Percentiles rank a stretch among this genome's conserved stretches.
phyloP scores from a whole-genome alignment of 768 basidiomycete genomes.

The Leccinum boreale region DNA sequence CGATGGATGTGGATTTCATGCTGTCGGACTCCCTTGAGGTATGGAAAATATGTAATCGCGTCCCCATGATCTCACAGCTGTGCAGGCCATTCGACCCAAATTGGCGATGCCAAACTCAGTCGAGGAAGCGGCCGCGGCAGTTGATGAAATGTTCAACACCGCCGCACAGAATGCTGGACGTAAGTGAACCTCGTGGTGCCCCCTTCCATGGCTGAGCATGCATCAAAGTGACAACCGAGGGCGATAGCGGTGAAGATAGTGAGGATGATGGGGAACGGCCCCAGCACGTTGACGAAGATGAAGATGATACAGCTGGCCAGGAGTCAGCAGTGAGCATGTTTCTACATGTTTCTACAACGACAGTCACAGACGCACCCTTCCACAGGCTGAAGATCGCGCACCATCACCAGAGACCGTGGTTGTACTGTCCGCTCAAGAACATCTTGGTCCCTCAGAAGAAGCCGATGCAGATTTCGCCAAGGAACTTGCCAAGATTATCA shows the following conservation, averaged over 20 bases:
- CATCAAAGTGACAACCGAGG: conserved; percentile 33
- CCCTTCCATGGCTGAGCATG: conserved; percentile 14
- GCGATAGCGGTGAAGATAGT: conserved; percentile 50
- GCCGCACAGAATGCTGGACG: conserved; percentile 59
- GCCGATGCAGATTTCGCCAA: conserved; percentile 93
- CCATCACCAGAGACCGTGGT: conserved; percentile 83
- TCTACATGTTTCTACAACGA: not conserved
- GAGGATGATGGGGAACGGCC: conserved; percentile 42
- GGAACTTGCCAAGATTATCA: conserved; percentile 93
- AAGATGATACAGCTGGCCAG: conserved; percentile 46
- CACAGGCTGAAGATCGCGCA: conserved; percentile 59
- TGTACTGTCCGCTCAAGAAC: conserved; percentile 67
- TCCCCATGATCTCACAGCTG: not conserved
- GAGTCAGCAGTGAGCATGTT: conserved; percentile 51
- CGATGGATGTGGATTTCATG: conserved; percentile 99
- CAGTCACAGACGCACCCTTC: not conserved
- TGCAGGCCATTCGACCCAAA: conserved; percentile 84
- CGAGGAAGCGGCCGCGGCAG: conserved; percentile 82
- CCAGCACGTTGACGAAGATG: conserved; percentile 59
- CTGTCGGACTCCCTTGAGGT: conserved; percentile 92
- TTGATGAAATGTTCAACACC: conserved; percentile 84
- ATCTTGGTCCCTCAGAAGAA: conserved; percentile 80
- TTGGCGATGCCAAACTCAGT: conserved; percentile 64
- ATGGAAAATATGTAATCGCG: conserved; percentile 9
- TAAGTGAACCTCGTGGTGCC: conserved; percentile 30